Percentiles rank a stretch among this genome's conserved stretches.
These are phyloP conservation scores for Penicillium sp. DNA, from an alignment of 2,329 filamentous ascomycete species.

Conservation along the genomic window DNA sequence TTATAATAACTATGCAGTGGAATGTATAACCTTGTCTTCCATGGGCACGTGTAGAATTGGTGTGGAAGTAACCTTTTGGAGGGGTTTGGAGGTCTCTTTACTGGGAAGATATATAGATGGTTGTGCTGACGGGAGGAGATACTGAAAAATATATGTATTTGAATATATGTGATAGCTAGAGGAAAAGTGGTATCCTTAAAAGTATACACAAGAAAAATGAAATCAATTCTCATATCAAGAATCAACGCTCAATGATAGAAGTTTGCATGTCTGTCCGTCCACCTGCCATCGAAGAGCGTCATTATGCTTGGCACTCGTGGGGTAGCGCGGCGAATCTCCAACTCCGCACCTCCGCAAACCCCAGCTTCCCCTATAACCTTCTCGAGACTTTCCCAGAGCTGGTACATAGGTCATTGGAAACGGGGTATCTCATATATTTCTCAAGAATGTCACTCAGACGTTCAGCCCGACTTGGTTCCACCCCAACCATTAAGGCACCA, in stretches of 20 bases:
- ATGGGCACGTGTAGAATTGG: no score
- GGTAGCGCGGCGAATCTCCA: not conserved
- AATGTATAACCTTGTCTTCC: not conserved
- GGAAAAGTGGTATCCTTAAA: not conserved
- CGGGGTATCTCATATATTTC: not conserved
- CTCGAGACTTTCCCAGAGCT: not conserved
- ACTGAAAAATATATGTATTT: not conserved
- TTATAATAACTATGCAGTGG: not conserved
- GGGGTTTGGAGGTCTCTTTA: not conserved
- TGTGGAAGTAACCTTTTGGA: no score
- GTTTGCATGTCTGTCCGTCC: not conserved
- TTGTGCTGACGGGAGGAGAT: not conserved
- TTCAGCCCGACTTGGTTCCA: slow-evolving; percentile 49
- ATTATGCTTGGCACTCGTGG: slow-evolving; percentile 6
- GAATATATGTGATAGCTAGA: not conserved
- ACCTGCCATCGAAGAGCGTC: not conserved
- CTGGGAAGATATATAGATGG: not conserved
- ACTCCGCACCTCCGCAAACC: slow-evolving; percentile 6
- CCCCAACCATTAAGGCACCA: slow-evolving; percentile 20
- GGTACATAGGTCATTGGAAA: not conserved
- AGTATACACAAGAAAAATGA: not conserved
- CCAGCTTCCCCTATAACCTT: not conserved
- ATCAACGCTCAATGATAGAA: not conserved
- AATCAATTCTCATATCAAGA: not conserved
- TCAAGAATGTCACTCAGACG: slow-evolving; percentile 53